Conservation (phyloP, 345 rosid species). For the Adansonia digitata region DNA sequence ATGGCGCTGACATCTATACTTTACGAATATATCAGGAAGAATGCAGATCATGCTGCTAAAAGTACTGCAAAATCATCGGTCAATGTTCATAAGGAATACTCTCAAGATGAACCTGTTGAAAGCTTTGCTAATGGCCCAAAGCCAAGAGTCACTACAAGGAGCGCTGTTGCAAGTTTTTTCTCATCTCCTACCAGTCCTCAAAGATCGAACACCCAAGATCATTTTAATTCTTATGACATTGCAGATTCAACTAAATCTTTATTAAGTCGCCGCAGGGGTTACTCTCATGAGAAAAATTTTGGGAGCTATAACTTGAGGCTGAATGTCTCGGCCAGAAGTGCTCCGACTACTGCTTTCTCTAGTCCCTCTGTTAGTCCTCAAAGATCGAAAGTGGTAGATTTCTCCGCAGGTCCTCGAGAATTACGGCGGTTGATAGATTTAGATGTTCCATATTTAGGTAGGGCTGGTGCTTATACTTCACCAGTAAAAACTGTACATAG, state of each 20-base stretch:
- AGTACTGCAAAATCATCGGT: slow-evolving; percentile 13
- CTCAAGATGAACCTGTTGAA: slow-evolving; percentile 20
- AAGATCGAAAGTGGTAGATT: slow-evolving; percentile 23
- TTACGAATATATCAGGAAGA: slow-evolving; percentile 21
- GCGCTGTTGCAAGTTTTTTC: slow-evolving; percentile 29
- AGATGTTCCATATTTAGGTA: slow-evolving; percentile 18
- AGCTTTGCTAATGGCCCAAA: slow-evolving; percentile 16
- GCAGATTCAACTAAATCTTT: slow-evolving; percentile 8
- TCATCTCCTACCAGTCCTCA: slow-evolving; percentile 34
- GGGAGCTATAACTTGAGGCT: slow-evolving; percentile 28
- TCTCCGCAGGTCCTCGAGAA: slow-evolving; percentile 17
- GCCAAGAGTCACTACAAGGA: slow-evolving; percentile 18
- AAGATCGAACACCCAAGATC: slow-evolving; percentile 21
- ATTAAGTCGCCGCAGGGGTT: slow-evolving; percentile 25
- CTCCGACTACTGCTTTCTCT: slow-evolving; percentile 47
- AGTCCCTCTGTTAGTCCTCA: slow-evolving; percentile 47
- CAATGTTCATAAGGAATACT: slow-evolving; percentile 21
- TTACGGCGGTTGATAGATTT: slow-evolving; percentile 16
- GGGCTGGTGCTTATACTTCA: slow-evolving; percentile 15
- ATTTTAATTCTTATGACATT: slow-evolving; percentile 11
- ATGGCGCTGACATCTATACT: neutral
- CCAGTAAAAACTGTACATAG: slow-evolving; percentile 22
- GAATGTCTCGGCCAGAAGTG: slow-evolving; percentile 40
- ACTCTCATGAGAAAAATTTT: slow-evolving; percentile 22
- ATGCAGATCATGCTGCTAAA: slow-evolving; percentile 14